Evolutionary conservation across 176 grass and related monocot species (phyloP).

Genomic region (Aegilops tauschii): DNA sequence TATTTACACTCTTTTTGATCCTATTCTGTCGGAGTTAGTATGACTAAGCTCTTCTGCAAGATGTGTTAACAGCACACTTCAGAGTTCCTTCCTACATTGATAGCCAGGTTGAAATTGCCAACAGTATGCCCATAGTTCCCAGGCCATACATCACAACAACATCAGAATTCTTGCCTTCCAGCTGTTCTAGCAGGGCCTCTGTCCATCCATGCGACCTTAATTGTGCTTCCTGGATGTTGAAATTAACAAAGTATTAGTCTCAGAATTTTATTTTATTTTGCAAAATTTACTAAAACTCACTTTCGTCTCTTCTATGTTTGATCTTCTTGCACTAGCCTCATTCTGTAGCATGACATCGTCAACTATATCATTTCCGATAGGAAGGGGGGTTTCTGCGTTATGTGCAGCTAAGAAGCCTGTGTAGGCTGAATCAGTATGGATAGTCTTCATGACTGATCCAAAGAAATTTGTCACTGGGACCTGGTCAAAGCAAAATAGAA

Average conservation of each 20-base stretch:
- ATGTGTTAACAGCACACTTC: background rate
- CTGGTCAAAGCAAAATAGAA: slow-evolving; percentile 33
- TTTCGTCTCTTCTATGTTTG: slow-evolving; percentile 38
- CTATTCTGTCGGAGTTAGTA: background rate
- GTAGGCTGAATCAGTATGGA: slow-evolving; percentile 83
- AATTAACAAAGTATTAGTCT: slow-evolving; percentile 44
- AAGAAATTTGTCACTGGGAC: slow-evolving; percentile 99
- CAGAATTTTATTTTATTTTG: background rate
- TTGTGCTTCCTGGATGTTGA: slow-evolving; percentile 47
- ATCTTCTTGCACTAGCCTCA: slow-evolving; percentile 38
- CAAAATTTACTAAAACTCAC: slow-evolving; percentile 27
- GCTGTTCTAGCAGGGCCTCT: slow-evolving; percentile 37
- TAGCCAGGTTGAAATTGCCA: slow-evolving; percentile 80
- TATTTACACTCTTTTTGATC: background rate
- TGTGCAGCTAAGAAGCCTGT: slow-evolving; percentile 49
- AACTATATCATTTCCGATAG: slow-evolving; percentile 18
- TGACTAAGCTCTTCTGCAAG: background rate
- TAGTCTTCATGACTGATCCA: slow-evolving; percentile 98
- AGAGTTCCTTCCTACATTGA: slow-evolving; percentile 56
- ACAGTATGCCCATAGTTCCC: slow-evolving; percentile 70
- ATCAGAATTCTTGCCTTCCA: slow-evolving; percentile 54
- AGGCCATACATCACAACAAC: slow-evolving; percentile 69
- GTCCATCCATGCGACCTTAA: slow-evolving; percentile 58
- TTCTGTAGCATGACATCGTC: slow-evolving; percentile 38
- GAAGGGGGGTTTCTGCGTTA: slow-evolving; percentile 20